phyloP scores from a whole-genome alignment of 371 early-diverging fungal species.

The Mucor irregularis region DNA sequence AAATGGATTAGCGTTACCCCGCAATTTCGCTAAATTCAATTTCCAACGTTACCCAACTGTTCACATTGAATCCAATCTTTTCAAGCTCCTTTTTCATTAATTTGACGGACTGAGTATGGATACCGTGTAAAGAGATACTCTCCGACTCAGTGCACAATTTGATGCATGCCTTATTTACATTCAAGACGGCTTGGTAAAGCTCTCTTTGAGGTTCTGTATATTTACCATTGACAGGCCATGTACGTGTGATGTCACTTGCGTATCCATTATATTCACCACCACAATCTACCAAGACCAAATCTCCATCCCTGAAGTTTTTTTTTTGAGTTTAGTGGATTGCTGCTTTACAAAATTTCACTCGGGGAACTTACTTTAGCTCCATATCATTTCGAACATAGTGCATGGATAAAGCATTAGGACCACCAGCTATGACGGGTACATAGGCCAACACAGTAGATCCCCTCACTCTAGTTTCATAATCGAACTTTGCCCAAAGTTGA shows the following conservation, averaged over 20 bases:
- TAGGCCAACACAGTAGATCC: constrained; percentile 85
- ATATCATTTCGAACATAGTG: constrained; percentile 93
- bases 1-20: too few species aligned
- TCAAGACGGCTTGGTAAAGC: constrained; percentile 84
- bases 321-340: neutral
- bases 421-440: constrained; percentile 95
- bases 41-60: constrained; percentile 54
- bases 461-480: constrained; percentile 69
- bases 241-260: constrained; percentile 91
- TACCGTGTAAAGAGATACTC: constrained; percentile 75
- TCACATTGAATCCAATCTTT: constrained; percentile 64
- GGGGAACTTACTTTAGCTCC: constrained; percentile 45
- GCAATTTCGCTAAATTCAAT: neutral
- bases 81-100: constrained; percentile 66
- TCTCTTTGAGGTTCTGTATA: constrained; percentile 81
- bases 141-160: constrained; percentile 75
- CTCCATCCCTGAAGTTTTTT: constrained; percentile 72
- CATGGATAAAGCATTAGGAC: constrained; percentile 87
- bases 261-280: constrained; percentile 91
- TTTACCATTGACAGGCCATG: constrained; percentile 92
- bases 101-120: constrained; percentile 73
- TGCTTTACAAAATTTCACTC: neutral
- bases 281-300: constrained; percentile 89
- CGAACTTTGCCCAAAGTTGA: constrained; percentile 77
- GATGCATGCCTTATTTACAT: constrained; percentile 85